These are phyloP conservation scores for Aspergillus cejpii DNA, from an alignment of 2,329 filamentous ascomycete genomes.

Conservation along the genomic window DNA sequence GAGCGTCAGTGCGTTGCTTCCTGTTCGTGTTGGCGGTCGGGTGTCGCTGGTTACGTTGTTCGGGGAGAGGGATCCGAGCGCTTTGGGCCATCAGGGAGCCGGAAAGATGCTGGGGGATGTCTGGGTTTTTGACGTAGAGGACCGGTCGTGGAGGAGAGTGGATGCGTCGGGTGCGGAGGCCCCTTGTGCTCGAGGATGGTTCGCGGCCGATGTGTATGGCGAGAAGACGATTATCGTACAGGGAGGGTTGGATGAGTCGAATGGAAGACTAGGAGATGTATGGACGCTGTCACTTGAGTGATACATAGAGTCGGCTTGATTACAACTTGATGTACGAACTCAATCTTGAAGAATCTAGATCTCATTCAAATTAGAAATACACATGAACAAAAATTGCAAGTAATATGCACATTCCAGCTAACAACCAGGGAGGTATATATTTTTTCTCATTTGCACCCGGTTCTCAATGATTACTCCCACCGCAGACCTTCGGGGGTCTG, in stretches of 20 bases:
- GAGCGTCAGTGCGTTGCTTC: slow-evolving; percentile 46
- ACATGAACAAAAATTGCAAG: neutral
- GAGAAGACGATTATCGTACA: slow-evolving; percentile 40
- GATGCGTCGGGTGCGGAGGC: slow-evolving; percentile 14
- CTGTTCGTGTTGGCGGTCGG: slow-evolving; percentile 34
- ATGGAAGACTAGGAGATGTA: slow-evolving; percentile 39
- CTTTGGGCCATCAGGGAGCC: slow-evolving; percentile 49
- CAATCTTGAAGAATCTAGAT: neutral
- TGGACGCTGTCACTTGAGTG: no score
- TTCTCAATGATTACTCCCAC: slow-evolving; percentile 19
- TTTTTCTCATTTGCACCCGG: neutral
- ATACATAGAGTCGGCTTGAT: neutral
- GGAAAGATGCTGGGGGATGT: slow-evolving; percentile 51
- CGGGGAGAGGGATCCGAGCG: slow-evolving; percentile 50
- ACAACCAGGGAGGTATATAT: slow-evolving; percentile 4
- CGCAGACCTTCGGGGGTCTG: slow-evolving; percentile 38
- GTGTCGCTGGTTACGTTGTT: slow-evolving; percentile 46
- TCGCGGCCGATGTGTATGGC: slow-evolving; percentile 44
- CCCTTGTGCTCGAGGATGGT: slow-evolving; percentile 48
- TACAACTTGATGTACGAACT: neutral
- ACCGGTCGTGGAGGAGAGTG: slow-evolving; percentile 32
- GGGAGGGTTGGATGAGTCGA: slow-evolving; percentile 49
- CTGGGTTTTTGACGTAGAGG: slow-evolving; percentile 43
- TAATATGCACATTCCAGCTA: neutral
- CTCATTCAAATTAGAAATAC: neutral